Base-by-base conservation (phyloP, 2,329 filamentous ascomycete species). In the Calonectria hawksworthii region DNA sequence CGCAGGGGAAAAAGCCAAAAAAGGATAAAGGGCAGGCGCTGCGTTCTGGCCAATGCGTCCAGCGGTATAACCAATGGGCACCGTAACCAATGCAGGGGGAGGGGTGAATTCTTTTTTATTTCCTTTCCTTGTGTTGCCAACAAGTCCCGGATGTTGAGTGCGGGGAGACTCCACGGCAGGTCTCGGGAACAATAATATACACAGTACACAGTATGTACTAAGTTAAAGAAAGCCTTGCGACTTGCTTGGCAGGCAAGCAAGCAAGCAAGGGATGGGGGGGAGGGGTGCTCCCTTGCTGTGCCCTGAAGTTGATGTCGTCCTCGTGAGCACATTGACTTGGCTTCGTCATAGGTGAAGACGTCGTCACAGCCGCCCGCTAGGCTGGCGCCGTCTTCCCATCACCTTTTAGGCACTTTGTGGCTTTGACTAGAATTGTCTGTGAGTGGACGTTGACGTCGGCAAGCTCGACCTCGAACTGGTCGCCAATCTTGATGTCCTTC, bases 391-490 rank as follows among this genome's bases (percentile, higher is more conserved):
- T 21, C 36, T 38, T 38, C 44, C 59, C 70, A 34, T 36, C 69
- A 50, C 16, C 41, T 28, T 68, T 74, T 36, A 81, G 76, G 72
- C 82, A 83, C 63, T 83, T 80, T 51, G 89, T 70, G 14, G 87
- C 86, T 82, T 86, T 87, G 74, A 92, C 89, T 14, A 83, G 75
- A 52, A 92, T 85, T 52, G 83, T 82, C 47, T 85, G 85, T 21
- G 81, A 79, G 78, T 89, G 86, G 32, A 90, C 87, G 77, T 92
- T 89, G 74, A 93, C 82, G 75, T 91, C 84, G n/a, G 75, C 78
- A 50, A 93, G 83, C 81, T 89, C 87, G 38, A 92, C 91, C 75
- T 90, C 87, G 74, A 91, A 89, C n/a, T 87, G 83, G 80, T 92
- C 90, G 8, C 88, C 90, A 10, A 86, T 76, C 34, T 83, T 83